Conservation (phyloP, 75 land plant species). For the Sequoia sempervirens region DNA sequence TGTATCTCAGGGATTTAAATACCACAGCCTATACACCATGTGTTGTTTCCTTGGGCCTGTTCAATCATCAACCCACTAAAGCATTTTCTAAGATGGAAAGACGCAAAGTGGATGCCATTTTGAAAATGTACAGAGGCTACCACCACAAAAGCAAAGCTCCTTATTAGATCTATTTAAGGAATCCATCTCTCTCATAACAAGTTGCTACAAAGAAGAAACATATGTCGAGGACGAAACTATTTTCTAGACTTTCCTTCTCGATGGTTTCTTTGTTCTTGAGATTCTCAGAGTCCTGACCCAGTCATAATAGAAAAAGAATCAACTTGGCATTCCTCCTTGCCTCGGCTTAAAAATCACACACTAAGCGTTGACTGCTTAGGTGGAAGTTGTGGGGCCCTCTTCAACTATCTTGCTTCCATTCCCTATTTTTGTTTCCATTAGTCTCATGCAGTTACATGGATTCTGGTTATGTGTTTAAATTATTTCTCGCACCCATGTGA, state of each 20-base stretch:
- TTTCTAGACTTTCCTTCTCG: background rate
- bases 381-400: no score
- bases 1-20: background rate
- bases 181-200: background rate
- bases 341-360: no score
- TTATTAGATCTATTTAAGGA: background rate
- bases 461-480: no score
- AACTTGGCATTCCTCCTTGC: background rate
- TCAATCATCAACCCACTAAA: background rate
- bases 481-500: no score
- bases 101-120: background rate
- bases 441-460: no score
- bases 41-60: background rate
- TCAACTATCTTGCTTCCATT: no score
- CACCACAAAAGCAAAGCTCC: background rate
- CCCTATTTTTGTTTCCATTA: no score
- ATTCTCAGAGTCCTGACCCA: background rate
- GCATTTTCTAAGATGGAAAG: background rate
- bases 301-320: background rate
- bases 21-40: background rate
- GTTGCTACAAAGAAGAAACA: background rate
- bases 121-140: background rate
- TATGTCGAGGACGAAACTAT: background rate
- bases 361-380: no score
- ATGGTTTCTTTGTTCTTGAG: background rate